A percentile compares a stretch with the other conserved stretches of the same genome.
phyloP scores from a whole-genome alignment of 2,329 filamentous ascomycete species.

The Alternaria solani region DNA sequence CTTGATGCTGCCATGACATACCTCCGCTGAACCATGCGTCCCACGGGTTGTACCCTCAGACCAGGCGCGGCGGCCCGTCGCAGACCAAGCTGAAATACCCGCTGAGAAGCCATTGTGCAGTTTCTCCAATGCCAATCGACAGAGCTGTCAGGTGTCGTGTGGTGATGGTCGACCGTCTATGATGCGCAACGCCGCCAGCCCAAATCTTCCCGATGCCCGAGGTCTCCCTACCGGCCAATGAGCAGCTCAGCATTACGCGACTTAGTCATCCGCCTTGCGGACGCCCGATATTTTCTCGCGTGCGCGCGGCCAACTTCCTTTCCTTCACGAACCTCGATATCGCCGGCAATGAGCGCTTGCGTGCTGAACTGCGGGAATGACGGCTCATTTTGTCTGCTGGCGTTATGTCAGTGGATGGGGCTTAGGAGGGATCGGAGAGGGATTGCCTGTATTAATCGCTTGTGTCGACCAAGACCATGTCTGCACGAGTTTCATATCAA shows the following conservation, averaged over 20 bases:
- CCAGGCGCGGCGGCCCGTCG: constrained; percentile 53
- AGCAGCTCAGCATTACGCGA: constrained; percentile 15
- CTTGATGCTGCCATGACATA: constrained; percentile 43
- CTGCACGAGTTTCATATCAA: constrained; percentile 64
- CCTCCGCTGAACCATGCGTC: constrained; percentile 59
- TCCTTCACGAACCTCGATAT: constrained; percentile 52
- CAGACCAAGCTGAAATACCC: constrained; percentile 55
- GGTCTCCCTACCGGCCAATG: constrained; percentile 41
- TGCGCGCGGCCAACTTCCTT: constrained; percentile 18
- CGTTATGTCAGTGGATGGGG: constrained; percentile 52
- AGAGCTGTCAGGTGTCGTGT: constrained; percentile 32
- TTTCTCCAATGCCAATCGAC: constrained; percentile 21
- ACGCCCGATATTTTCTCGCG: constrained; percentile 47
- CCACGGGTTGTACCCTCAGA: constrained; percentile 51
- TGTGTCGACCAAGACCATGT: constrained; percentile 53
- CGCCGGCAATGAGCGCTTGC: constrained; percentile 45
- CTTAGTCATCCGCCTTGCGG: constrained; percentile 39
- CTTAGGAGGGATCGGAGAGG: constrained; percentile 55
- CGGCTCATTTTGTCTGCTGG: constrained; percentile 45
- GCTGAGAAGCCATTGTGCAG: constrained; percentile 54
- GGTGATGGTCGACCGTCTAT: constrained; percentile 38
- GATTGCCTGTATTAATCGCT: constrained; percentile 63
- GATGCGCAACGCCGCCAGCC: constrained; percentile 17
- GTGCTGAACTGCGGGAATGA: constrained; percentile 49
- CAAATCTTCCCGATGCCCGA: constrained; percentile 37